phyloP scores from a whole-genome alignment of 257 asterid species.

The Solanum commersonii region DNA sequence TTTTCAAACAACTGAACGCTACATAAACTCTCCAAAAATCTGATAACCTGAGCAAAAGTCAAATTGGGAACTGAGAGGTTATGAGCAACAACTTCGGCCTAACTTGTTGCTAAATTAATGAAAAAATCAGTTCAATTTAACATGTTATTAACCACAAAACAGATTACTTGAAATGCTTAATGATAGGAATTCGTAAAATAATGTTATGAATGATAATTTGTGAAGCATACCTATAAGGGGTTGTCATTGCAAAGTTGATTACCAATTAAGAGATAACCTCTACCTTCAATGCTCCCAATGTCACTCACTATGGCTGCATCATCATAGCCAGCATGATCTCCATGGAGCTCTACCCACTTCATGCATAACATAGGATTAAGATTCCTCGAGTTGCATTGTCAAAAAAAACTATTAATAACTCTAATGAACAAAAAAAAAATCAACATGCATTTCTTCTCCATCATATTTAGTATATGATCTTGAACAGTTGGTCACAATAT shows the following conservation, averaged over 20 bases:
- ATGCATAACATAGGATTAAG: background rate
- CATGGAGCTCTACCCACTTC: conserved; percentile 87
- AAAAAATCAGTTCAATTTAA: background rate
- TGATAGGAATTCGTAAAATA: background rate
- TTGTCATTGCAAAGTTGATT: conserved; percentile 95
- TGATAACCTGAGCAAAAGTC: too few species aligned
- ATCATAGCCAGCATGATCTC: conserved; percentile 80
- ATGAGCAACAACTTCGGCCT: too few species aligned
- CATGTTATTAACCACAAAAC: background rate
- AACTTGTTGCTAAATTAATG: background rate
- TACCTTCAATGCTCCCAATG: conserved; percentile 69
- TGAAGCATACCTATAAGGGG: conserved; percentile 73
- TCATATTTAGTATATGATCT: too few species aligned
- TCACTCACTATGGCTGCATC: conserved; percentile 82
- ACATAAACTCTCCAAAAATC: too few species aligned
- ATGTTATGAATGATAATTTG: background rate
- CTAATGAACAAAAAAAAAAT: too few species aligned
- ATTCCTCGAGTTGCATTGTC: background rate
- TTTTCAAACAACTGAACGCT: too few species aligned
- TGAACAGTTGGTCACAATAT: too few species aligned
- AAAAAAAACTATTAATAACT: background rate
- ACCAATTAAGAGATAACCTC: conserved; percentile 75
- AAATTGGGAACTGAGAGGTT: too few species aligned
- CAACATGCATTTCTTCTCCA: too few species aligned
- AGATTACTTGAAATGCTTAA: background rate